Conservation (phyloP, 345 rosid species). For the Moricandia arvensis region DNA sequence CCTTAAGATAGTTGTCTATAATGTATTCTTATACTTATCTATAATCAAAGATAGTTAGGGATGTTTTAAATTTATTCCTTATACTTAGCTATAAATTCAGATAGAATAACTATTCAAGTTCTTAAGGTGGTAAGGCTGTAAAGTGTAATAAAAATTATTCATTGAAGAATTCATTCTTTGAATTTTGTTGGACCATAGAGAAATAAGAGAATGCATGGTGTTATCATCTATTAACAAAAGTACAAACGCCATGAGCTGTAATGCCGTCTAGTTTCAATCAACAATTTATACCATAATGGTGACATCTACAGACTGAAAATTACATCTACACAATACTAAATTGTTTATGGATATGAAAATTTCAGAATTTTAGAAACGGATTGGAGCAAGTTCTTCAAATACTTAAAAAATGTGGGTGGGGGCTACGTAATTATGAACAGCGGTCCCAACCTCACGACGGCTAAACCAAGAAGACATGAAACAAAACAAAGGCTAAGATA, state of each 20-base stretch:
- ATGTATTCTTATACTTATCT: too few species aligned
- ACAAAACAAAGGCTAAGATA: neutral
- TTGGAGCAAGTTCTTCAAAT: neutral
- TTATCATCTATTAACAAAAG: conserved; percentile 19
- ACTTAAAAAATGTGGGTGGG: neutral
- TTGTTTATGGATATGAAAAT: neutral
- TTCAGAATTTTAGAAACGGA: neutral
- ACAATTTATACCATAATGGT: neutral
- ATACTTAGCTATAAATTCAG: neutral
- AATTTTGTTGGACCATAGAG: conserved; percentile 17
- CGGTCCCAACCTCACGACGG: conserved; percentile 10
- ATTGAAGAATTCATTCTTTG: conserved; percentile 7
- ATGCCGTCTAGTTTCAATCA: conserved; percentile 27
- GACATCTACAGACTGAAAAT: neutral
- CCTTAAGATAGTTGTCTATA: too few species aligned
- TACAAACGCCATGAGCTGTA: conserved; percentile 26
- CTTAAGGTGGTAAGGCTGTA: neutral
- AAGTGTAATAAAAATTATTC: too few species aligned
- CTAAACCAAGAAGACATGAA: conserved; percentile 18
- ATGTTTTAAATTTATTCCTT: neutral
- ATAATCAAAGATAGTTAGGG: neutral
- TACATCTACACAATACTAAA: neutral
- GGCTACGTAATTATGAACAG: conserved; percentile 8
- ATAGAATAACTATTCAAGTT: neutral
- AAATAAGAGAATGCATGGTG: too few species aligned